Evolutionary conservation across 2,329 filamentous ascomycete genomes (phyloP), one percentile per base, ranked within the genome.

Genomic region (Rhynchosporium secalis): DNA sequence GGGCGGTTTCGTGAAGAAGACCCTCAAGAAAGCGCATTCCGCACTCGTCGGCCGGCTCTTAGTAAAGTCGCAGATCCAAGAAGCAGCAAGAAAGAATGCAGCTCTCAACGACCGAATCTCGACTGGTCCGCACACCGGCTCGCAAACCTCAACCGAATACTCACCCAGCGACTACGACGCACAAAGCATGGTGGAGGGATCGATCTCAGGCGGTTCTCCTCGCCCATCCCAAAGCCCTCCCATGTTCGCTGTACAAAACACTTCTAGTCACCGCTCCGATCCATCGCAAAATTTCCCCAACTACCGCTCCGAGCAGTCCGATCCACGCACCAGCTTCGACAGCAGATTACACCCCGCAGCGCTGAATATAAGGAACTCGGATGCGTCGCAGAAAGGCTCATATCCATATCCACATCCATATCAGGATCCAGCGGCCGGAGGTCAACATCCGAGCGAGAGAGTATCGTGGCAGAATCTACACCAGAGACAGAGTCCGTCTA

Each of bases 1-100:
- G 78, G 82, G 86, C 0, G 77, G 78, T 7, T 96, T 96, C 71
- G 89, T 96, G 62, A 93, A 90, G 79, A 90, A 86, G 76, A 95
- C 90, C 13, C 81, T 96, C 51, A 90, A 90, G 70, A 90, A 89
- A 71, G 85, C 90, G 0, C 91, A 96, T 71, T 81, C 80, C 9
- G 79, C 83, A 2, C 80, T 96, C 3, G 89, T 94, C 2, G 85
- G 88, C 3, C 77, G 81, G n/a, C 76, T 91, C 7, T 75, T 83
- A 31, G 77, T 78, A 62, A 83, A 83, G 64, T 80, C 82, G 0
- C 76, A 81, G 63, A 68, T 72, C 29, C 62, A 62, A 20, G 65
- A 66, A 47, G 66, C 65, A 3, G 58, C 66, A 1, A n/a, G 49
- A 6, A 63, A 62, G 15, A 71, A 70, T 52, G 52, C 65, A 31